Percentiles rank a stretch among this genome's conserved stretches.
Conservation (phyloP, 1,284 basidiomycete genomes). For the Leccinum fuscescens region DNA sequence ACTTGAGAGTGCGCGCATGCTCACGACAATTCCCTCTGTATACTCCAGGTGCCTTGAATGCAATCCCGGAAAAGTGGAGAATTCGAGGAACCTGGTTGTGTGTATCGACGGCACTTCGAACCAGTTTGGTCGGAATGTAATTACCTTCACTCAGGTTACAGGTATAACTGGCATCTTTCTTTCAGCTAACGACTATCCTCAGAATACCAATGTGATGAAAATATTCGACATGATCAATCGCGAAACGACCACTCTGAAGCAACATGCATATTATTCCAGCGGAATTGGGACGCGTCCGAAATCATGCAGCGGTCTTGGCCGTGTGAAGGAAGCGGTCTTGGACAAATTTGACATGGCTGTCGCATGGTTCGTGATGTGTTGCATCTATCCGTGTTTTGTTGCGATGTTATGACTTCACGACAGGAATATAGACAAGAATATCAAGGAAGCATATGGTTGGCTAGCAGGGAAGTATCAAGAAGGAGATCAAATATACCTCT, state of each 20-base stretch:
- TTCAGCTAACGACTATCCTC: slow-evolving; percentile 8
- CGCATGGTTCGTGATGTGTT: slow-evolving; percentile 22
- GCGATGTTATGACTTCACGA: not conserved
- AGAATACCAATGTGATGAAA: slow-evolving; percentile 40
- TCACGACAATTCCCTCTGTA: not conserved
- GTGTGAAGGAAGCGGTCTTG: slow-evolving; percentile 19
- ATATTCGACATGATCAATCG: slow-evolving; percentile 31
- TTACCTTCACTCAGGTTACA: not conserved
- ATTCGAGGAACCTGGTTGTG: slow-evolving; percentile 26
- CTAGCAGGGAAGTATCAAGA: slow-evolving; percentile 36
- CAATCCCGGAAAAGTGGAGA: slow-evolving; percentile 5
- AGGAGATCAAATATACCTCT: slow-evolving; percentile 42
- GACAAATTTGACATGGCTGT: slow-evolving; percentile 28
- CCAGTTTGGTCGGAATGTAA: slow-evolving; percentile 28
- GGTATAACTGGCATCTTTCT: not conserved
- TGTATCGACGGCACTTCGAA: slow-evolving; percentile 34
- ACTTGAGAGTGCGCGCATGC: not conserved
- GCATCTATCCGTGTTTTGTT: not conserved
- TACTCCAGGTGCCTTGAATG: slow-evolving; percentile 7
- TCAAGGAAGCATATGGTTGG: slow-evolving; percentile 38
- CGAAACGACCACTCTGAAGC: slow-evolving; percentile 14
- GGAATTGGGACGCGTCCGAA: slow-evolving; percentile 38
- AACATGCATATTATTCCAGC: slow-evolving; percentile 38
- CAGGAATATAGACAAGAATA: slow-evolving; percentile 28
- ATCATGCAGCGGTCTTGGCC: slow-evolving; percentile 17